phyloP scores from a whole-genome alignment of 192 early-diverging fungal genomes.

The Gryganskiella cystojenkinii region DNA sequence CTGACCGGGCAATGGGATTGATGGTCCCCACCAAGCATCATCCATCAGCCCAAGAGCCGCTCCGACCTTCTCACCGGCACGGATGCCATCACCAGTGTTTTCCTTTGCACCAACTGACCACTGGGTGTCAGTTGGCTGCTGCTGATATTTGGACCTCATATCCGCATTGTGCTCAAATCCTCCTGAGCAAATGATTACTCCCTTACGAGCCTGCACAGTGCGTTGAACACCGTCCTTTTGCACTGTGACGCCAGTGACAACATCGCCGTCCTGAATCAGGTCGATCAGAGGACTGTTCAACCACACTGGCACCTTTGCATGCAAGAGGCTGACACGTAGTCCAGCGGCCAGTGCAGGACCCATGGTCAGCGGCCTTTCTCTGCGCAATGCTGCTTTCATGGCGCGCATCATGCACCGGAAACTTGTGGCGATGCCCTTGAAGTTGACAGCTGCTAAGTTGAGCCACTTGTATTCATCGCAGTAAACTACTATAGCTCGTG shows the following conservation, averaged over 20 bases:
- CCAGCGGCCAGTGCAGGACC: constrained; percentile 9
- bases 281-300: constrained; percentile 16
- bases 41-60: constrained; percentile 14
- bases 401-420: background rate
- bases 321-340: constrained; percentile 10
- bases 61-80: constrained; percentile 7
- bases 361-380: constrained; percentile 14
- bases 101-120: constrained; percentile 13
- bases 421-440: constrained; percentile 7
- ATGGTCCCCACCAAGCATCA: constrained; percentile 18
- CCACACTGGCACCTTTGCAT: constrained; percentile 11
- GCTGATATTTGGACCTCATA: constrained; percentile 14
- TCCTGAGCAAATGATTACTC: constrained; percentile 10
- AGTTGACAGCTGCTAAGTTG: constrained; percentile 7
- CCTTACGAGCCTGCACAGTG: background rate
- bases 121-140: constrained; percentile 12
- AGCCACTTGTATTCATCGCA: constrained; percentile 17
- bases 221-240: constrained; percentile 9
- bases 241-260: constrained; percentile 3
- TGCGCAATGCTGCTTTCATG: background rate
- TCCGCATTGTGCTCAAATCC: constrained; percentile 22
- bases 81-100: constrained; percentile 26
- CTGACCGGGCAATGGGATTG: constrained; percentile 13
- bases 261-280: constrained; percentile 9
- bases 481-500: constrained; percentile 1